phyloP scores from a whole-genome alignment of 805 yeast species.

The Candida multigemmis region DNA sequence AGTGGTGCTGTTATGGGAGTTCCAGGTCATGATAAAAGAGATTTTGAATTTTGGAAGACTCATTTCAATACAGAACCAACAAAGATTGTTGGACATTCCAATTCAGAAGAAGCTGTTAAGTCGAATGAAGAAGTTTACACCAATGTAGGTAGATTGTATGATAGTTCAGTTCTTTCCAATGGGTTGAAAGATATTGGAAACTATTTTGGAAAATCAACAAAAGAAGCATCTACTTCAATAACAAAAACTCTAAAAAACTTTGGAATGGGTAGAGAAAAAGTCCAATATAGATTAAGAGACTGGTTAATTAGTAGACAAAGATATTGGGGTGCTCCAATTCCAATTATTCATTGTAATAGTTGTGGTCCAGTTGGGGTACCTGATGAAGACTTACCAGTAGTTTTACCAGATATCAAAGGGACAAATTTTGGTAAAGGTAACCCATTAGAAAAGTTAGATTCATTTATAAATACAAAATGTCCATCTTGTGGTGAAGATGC shows the following conservation, averaged over 20 bases:
- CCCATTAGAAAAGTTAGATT: constrained; percentile 48
- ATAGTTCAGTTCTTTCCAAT: constrained; percentile 11
- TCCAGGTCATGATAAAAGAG: constrained; percentile 89
- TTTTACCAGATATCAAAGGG: constrained; percentile 55
- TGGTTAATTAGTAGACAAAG: constrained; percentile 95
- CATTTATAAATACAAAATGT: constrained; percentile 66
- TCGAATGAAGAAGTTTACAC: constrained; percentile 38
- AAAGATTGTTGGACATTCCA: constrained; percentile 37
- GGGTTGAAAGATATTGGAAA: constrained; percentile 20
- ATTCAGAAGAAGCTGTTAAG: constrained; percentile 12
- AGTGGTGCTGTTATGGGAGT: constrained; percentile 97
- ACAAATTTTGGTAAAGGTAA: constrained; percentile 57
- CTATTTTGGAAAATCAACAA: constrained; percentile 39
- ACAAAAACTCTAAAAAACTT: constrained; percentile 26
- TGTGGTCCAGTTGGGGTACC: constrained; percentile 96
- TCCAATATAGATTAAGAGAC: constrained; percentile 67
- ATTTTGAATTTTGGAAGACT: constrained; percentile 66
- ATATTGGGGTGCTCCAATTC: constrained; percentile 98
- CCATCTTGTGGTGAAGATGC: constrained; percentile 64
- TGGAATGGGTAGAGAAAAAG: constrained; percentile 36
- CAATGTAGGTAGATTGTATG: constrained; percentile 32
- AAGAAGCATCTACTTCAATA: constrained; percentile 45
- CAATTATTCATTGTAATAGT: constrained; percentile 74
- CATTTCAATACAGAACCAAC: constrained; percentile 36
- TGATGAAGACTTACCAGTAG: constrained; percentile 74